Evolutionary conservation across 2,329 filamentous ascomycete species (phyloP).

Genomic region (Colletotrichum sp.): DNA sequence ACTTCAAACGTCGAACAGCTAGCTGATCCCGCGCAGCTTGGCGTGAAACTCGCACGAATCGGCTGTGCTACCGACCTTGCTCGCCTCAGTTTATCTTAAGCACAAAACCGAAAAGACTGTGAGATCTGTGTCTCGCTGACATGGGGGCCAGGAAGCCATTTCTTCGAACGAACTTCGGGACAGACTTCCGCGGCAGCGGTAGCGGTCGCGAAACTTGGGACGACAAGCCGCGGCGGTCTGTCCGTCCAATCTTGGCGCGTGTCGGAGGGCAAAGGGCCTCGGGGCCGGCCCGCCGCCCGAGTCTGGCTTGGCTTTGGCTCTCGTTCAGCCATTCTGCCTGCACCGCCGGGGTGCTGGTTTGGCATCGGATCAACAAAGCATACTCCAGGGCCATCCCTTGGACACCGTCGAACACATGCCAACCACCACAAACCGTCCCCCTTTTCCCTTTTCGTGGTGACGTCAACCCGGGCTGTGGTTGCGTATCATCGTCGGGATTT

Average conservation of each 20-base stretch:
- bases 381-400: not conserved
- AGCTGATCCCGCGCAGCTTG: not conserved
- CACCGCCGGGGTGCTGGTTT: not conserved
- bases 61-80: not conserved
- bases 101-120: not conserved
- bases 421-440: not conserved
- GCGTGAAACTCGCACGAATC: conserved; percentile 3
- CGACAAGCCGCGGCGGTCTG: not conserved
- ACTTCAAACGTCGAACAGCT: not conserved
- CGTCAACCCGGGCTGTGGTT: not conserved
- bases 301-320: not conserved
- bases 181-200: not conserved
- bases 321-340: not conserved
- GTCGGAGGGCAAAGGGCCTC: not conserved
- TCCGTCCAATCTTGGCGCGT: conserved; percentile 16
- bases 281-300: conserved; percentile 6
- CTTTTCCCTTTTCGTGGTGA: not conserved
- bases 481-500: conserved; percentile 3
- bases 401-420: not conserved
- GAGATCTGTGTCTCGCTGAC: not conserved
- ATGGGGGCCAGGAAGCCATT: not conserved
- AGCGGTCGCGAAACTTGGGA: not conserved
- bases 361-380: not conserved
- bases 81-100: not conserved
- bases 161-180: not conserved